Percentiles rank a stretch among this genome's conserved stretches.
These are phyloP conservation scores for Irpex sp. DNA, from an alignment of 1,284 basidiomycete genomes.

Conservation along the genomic window DNA sequence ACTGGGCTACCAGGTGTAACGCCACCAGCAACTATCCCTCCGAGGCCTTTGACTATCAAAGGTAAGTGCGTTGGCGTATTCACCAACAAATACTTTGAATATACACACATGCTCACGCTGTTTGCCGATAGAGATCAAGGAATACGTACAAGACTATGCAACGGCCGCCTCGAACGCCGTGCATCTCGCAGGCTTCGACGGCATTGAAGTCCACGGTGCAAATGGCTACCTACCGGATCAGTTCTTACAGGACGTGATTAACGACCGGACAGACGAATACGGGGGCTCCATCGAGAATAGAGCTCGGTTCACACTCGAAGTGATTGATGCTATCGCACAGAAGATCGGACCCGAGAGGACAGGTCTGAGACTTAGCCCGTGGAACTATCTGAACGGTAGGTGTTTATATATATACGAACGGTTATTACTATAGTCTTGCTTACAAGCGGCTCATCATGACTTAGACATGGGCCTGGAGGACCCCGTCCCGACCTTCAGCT, in stretches of 20 bases:
- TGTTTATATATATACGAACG: neutral
- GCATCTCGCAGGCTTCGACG: constrained; percentile 6
- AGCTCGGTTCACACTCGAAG: constrained; percentile 7
- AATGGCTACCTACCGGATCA: constrained; percentile 5
- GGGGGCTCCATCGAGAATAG: constrained; percentile 33
- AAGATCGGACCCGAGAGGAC: constrained; percentile 37
- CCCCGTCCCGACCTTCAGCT: constrained; percentile 32
- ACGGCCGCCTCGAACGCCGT: constrained; percentile 2
- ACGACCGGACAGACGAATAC: constrained; percentile 10
- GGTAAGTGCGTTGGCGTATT: neutral
- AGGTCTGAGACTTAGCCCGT: constrained; percentile 53
- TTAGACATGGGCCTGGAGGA: constrained; percentile 37
- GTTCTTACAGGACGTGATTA: constrained; percentile 2
- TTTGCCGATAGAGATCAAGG: constrained; percentile 30
- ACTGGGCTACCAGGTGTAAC: constrained; percentile 22
- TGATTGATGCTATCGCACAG: constrained; percentile 32
- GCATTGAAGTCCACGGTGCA: constrained; percentile 4
- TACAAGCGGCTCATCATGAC: too few species aligned
- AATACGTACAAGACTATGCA: neutral
- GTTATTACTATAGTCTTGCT: neutral
- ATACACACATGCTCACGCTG: constrained; percentile 7
- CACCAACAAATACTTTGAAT: too few species aligned
- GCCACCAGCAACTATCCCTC: too few species aligned
- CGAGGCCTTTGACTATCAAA: neutral
- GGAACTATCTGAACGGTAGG: constrained; percentile 30